Evolutionary conservation across 176 grass and related monocot genomes (phyloP), one percentile per base, ranked within the genome.

Genomic region (Pontederia crassipes): DNA sequence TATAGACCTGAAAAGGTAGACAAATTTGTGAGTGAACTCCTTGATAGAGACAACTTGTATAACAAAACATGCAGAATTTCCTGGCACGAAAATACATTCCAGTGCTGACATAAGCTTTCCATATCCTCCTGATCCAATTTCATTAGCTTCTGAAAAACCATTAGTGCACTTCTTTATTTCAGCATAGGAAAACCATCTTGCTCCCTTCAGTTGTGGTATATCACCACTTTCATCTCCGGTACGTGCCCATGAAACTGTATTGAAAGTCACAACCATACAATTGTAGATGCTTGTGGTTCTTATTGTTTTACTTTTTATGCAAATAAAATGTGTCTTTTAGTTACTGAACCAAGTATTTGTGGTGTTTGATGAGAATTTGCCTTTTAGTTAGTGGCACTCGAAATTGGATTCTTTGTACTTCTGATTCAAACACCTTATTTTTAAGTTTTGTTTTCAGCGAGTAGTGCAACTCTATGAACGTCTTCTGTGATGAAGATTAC

Each of bases 121-220:
- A 72, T 97, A 91, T 13, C 81, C 93, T 12, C 93, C 93, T 28
- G 76, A 77, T 11, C 93, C 93, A 57, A 97, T 69, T 74, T 83
- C 84, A 74, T 97, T 91, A 8, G 76, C 72, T 50, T 83, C 86
- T 1, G 93, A 86, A 71, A 97, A 97, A 79, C 79, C 88, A 74
- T 81, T 72, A 54, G 93, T 88, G 57, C 81, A 82, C 53, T 67
- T 49, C 76, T 83, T 88, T 0, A 97, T 81, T 75, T 91, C 87
- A 67, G 88, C 84, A 64, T 80, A 83, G 0, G 93, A 88, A 76
- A 97, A 97, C 86, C 83, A 97, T 74, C 87, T 75, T 71, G 87
- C 93, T 54, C 93, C 93, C 70, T 91, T 91, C 57, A 91, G 76
- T 57, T 86, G 81, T 60, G 93, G 93, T 47, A 79, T 79, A 10